A percentile compares a stretch with the other conserved stretches of the same genome.
Conservation (phyloP, 495 filamentous ascomycete genomes). For the Thermochaetoides thermophila region DNA sequence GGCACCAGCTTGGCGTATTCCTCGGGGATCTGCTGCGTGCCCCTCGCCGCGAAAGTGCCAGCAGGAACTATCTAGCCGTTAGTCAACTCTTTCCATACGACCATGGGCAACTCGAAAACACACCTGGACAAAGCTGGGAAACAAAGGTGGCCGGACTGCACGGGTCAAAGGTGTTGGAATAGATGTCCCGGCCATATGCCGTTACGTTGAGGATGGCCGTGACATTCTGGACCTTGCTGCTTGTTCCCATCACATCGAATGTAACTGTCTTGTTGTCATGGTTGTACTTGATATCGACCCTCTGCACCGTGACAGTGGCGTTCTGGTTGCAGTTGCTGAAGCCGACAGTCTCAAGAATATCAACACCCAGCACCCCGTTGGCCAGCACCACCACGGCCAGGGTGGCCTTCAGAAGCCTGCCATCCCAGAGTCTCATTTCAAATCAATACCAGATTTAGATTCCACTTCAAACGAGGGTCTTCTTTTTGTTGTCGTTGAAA, state of each 20-base stretch:
- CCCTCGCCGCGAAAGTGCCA: constrained; percentile 58
- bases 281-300: constrained; percentile 67
- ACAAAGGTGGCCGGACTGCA: constrained; percentile 54
- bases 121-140: constrained; percentile 67
- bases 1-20: constrained; percentile 64
- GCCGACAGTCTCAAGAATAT: constrained; percentile 66
- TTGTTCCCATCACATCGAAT: constrained; percentile 77
- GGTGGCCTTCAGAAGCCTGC: constrained; percentile 19
- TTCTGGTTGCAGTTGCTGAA: constrained; percentile 60
- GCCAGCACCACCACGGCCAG: constrained; percentile 21
- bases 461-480: no score
- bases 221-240: constrained; percentile 60
- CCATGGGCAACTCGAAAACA: constrained; percentile 14
- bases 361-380: constrained; percentile 36
- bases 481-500: no score
- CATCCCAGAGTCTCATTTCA: constrained; percentile 8
- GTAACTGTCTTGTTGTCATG: constrained; percentile 50
- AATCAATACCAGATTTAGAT: no score
- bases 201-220: constrained; percentile 62
- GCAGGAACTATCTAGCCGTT: constrained; percentile 44
- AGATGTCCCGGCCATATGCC: constrained; percentile 77
- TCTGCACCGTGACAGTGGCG: constrained; percentile 54
- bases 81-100: constrained; percentile 10
- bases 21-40: constrained; percentile 51
- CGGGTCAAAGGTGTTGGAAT: constrained; percentile 68